Base-by-base conservation (phyloP, 352 stramenopile genomes). In the Proteromonas lacertae region DNA sequence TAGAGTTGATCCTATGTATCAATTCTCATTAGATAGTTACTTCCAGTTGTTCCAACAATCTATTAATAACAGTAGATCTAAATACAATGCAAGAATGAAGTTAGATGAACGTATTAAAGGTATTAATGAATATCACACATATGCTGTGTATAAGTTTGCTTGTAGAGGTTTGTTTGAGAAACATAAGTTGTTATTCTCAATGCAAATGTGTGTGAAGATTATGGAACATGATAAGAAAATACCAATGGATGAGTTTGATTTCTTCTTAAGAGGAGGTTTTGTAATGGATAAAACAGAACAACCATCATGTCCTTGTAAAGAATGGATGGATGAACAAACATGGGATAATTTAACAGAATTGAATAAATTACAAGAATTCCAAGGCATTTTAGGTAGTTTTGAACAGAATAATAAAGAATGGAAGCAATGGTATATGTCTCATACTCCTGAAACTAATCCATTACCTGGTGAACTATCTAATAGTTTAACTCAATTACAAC, bases 71-170 rank as follows among this genome's bases (percentile, higher is more conserved):
- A 70, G 56, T 16, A 60, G 65, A 13, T n/a, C n/a, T n/a, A n/a
- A n/a, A n/a, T n/a, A n/a, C n/a, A n/a, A n/a, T n/a, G n/a, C n/a
- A n/a, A 17, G 8, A n/a, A 4, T 2, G 5, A 22, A 7, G 9
- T 36, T 36, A 8, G 35, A 48, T 24, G 49, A 59, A 13, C 40
- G 53, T 10, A 56, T 50, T 25, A 61, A 77, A 22, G 62, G 70
- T 2, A 90, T 92, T 46, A 92, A 92, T 47, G 67, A 78, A 25
- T 80, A 77, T 38, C 78, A 92, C 52, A 92, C 76, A 13, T 79
- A 83, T 25, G 65, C 71, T 4, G 70, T 92, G 16, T 93, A 93
- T 35, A 62, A 65, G 23, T 91, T 87, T 46, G 72, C 78, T 0
- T 93, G 77, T 40, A 61, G 76, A 10, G 78, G 73, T 9, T 59